Evolutionary conservation across 345 rosid species (phyloP), one percentile per base, ranked within the genome.

Genomic region (Capsella bursapastoris): DNA sequence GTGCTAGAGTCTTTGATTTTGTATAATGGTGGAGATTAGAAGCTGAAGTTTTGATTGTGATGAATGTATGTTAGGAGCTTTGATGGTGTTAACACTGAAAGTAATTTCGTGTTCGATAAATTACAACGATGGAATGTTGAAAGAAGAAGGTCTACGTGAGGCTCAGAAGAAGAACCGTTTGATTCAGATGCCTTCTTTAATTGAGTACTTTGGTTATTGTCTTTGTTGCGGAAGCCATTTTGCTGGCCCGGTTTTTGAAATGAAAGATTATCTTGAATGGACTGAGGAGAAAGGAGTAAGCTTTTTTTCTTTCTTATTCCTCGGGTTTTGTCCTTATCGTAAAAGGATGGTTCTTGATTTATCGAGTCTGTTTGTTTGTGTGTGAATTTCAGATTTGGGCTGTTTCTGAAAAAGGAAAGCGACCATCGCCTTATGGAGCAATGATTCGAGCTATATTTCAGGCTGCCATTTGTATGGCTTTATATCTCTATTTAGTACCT

Each of bases 241-340:
- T 74, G 97, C 96, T 51, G 98, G 98, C 37, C 98, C 98, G 10
- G 97, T 94, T 60, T 91, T 81, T 60, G 98, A 94, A 83, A 86
- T 88, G 88, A 94, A 94, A 85, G 97, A 90, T 79, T 94, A 91
- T 85, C 88, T 94, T 40, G 89, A 94, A 37, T 94, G 98, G 96
- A 91, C 93, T 34, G 96, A 84, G 83, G 82, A 81, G 79, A 89
- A 82, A 61, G 97, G 93, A 89, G 98, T 94, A 83, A 27, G 89
- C 56, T 3, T 75, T 57, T 0, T 80, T 66, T 64, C 11, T 52
- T 55, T 4, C 32, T 8, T 52, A 10, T 25, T 56, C 31, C 52
- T 41, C 3, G 5, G 64, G 61, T 10, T 16, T 70, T 66, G 6
- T 61, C 29, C 52, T 16, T 66, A 22, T 66, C 8, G 9, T 0